phyloP scores from a whole-genome alignment of 306 rosid genomes.

The Acacia acuminata region DNA sequence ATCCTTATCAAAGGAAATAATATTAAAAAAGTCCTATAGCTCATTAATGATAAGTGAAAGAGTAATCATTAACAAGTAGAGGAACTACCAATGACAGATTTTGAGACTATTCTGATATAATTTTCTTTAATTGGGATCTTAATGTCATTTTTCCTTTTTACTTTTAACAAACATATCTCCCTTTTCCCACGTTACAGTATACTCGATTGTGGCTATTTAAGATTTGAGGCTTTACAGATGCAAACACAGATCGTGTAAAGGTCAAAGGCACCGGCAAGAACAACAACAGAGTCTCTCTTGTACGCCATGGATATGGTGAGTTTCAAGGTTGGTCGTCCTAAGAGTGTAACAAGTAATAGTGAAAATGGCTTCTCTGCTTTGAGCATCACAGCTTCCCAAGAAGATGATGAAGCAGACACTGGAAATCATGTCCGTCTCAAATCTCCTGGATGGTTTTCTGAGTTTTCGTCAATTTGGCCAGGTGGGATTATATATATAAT shows the following conservation, averaged over 20 bases:
- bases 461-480: slow-evolving; percentile 68
- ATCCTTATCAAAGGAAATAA: too few relatives aligned
- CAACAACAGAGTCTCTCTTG: not conserved
- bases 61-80: too few relatives aligned
- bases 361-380: slow-evolving; percentile 16
- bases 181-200: not conserved
- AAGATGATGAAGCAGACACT: not conserved
- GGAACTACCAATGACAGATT: too few relatives aligned
- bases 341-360: not conserved
- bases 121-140: too few relatives aligned
- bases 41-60: too few relatives aligned
- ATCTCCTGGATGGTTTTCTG: slow-evolving; percentile 69
- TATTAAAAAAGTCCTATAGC: too few relatives aligned
- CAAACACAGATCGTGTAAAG: not conserved
- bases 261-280: not conserved
- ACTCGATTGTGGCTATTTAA: not conserved
- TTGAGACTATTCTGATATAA: too few relatives aligned
- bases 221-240: not conserved
- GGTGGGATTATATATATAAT: slow-evolving; percentile 31
- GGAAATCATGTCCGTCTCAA: slow-evolving; percentile 30
- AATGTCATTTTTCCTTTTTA: too few relatives aligned
- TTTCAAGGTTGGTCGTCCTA: not conserved
- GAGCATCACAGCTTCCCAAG: not conserved
- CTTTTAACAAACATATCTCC: not conserved
- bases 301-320: slow-evolving; percentile 22